phyloP scores from a whole-genome alignment of 2,329 filamentous ascomycete species.

The Akanthomyces muscarius region DNA sequence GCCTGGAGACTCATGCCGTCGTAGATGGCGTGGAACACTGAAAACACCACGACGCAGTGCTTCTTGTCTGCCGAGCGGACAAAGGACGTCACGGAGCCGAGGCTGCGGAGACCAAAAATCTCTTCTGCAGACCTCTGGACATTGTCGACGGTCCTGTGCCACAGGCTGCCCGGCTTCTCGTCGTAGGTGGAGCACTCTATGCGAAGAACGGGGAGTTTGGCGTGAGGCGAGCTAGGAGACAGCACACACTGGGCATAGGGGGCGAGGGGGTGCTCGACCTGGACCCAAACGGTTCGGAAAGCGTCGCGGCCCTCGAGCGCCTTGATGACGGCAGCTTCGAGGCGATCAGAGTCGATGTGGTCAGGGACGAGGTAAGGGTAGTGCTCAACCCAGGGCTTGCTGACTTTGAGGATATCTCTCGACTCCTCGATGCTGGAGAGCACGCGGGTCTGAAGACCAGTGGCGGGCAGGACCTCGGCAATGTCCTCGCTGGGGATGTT shows the following conservation, averaged over 20 bases:
- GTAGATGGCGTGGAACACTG: conserved; percentile 33
- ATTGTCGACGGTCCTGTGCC: conserved; percentile 10
- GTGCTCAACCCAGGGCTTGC: conserved; percentile 17
- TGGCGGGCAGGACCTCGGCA: conserved; percentile 15
- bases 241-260: conserved; percentile 19
- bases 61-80: conserved; percentile 13
- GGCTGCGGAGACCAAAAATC: conserved; percentile 14
- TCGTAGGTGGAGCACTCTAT: conserved; percentile 11
- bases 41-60: conserved; percentile 26
- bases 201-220: conserved; percentile 11
- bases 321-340: conserved; percentile 16
- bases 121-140: conserved; percentile 17
- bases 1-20: conserved; percentile 16
- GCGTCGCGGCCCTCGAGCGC: conserved; percentile 17
- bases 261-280: conserved; percentile 18
- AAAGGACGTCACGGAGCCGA: conserved; percentile 11
- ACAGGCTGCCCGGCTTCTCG: conserved; percentile 7
- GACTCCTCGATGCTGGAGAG: conserved; percentile 15
- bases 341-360: conserved; percentile 17
- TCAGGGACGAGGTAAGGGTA: conserved; percentile 18
- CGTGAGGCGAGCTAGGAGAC: conserved; percentile 1
- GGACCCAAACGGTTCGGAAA: conserved; percentile 19
- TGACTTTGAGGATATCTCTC: conserved; percentile 9
- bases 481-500: conserved; percentile 13
- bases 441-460: conserved; percentile 14